Percentiles rank a stretch among this genome's conserved stretches.
phyloP scores from a whole-genome alignment of 352 stramenopile genomes.

The Thraustochytrium sp. region DNA sequence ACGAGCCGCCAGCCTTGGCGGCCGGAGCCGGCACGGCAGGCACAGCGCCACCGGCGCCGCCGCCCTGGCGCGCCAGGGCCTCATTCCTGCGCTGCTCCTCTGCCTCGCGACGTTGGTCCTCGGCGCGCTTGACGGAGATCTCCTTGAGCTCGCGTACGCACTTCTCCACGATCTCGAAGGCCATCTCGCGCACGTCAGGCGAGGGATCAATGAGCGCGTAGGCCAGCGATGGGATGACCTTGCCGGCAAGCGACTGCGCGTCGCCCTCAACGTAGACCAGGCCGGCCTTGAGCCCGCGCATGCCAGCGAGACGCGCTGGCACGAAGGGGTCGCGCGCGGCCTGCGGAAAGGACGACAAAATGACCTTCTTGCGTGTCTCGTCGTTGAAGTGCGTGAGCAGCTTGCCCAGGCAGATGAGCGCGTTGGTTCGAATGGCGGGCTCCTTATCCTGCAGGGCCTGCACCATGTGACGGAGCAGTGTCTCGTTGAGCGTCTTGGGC shows the following conservation, averaged over 20 bases:
- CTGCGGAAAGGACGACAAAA: constrained; percentile 74
- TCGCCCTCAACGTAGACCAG: constrained; percentile 15
- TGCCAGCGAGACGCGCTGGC: constrained; percentile 71
- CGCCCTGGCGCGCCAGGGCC: constrained; percentile 17
- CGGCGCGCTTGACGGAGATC: constrained; percentile 15
- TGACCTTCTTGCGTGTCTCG: constrained; percentile 71
- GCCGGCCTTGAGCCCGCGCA: constrained; percentile 47
- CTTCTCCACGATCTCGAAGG: constrained; percentile 14
- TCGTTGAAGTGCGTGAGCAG: constrained; percentile 76
- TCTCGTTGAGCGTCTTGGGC: constrained; percentile 79
- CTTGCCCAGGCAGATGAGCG: constrained; percentile 81
- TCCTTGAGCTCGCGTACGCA: background rate
- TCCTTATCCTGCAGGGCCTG: constrained; percentile 81
- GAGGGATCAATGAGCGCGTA: constrained; percentile 31
- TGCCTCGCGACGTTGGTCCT: background rate
- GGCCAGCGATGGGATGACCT: constrained; percentile 19
- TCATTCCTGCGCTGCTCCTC: constrained; percentile 6
- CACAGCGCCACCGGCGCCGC: too few species aligned
- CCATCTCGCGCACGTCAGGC: constrained; percentile 20
- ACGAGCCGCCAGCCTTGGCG: too few species aligned
- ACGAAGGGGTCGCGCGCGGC: constrained; percentile 76
- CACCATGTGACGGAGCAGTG: constrained; percentile 83
- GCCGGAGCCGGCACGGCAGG: background rate
- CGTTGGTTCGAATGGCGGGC: constrained; percentile 83
- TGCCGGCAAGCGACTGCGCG: background rate